These are phyloP conservation scores for Fusarium torulosum DNA, from an alignment of 2,329 filamentous ascomycete species.

Conservation along the genomic window DNA sequence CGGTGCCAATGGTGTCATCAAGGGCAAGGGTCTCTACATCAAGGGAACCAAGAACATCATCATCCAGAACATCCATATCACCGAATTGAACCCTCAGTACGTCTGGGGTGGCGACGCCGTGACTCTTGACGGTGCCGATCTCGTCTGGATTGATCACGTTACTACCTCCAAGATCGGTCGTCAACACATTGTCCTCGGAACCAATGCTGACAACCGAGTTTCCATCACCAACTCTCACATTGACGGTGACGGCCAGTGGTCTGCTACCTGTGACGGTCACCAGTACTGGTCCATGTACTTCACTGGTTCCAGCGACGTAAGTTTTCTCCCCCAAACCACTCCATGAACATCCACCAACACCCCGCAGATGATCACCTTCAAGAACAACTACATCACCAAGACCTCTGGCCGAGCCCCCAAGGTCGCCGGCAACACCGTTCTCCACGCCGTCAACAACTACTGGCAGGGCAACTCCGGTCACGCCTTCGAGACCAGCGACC, in stretches of 20 bases:
- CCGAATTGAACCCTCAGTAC: slow-evolving; percentile 67
- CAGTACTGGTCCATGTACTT: slow-evolving; percentile 73
- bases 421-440: slow-evolving; percentile 65
- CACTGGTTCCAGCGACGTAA: slow-evolving; percentile 63
- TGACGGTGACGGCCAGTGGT: slow-evolving; percentile 66
- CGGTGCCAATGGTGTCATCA: slow-evolving; percentile 66
- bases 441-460: slow-evolving; percentile 74
- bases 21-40: slow-evolving; percentile 67
- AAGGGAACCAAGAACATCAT: slow-evolving; percentile 65
- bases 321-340: rapidly evolving
- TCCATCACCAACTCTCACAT: slow-evolving; percentile 69
- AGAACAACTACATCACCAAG: slow-evolving; percentile 72
- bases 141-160: slow-evolving; percentile 66
- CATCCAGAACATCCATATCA: slow-evolving; percentile 70
- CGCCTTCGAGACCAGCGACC: slow-evolving; percentile 65
- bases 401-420: slow-evolving; percentile 69
- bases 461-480: slow-evolving; percentile 67
- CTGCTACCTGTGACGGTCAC: slow-evolving; percentile 68
- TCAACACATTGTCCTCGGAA: slow-evolving; percentile 71
- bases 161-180: slow-evolving; percentile 70
- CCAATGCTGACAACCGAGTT: slow-evolving; percentile 64
- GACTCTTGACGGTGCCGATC: slow-evolving; percentile 61
- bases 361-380: slow-evolving; percentile 61
- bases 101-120: slow-evolving; percentile 72
- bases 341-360: background rate